Conservation (phyloP, 768 basidiomycete genomes). For the Russula foetens region DNA sequence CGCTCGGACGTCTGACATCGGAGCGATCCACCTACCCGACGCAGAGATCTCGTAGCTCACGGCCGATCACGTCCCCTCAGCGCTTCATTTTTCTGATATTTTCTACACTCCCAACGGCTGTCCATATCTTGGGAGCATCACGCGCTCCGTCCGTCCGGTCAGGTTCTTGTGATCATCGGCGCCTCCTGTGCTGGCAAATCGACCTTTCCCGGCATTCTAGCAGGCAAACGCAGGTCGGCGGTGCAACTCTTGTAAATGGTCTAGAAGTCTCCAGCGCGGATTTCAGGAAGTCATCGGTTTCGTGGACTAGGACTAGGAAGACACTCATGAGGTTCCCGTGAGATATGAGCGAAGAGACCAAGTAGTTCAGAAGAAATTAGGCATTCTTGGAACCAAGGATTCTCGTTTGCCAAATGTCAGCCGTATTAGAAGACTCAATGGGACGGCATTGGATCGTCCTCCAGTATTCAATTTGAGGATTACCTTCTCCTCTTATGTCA, state of each 20-base stretch:
- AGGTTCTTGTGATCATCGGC: slow-evolving; percentile 94
- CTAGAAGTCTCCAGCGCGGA: slow-evolving; percentile 61
- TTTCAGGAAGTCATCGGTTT: slow-evolving; percentile 88
- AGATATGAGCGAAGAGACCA: slow-evolving; percentile 94
- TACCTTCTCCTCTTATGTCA: too few relatives aligned
- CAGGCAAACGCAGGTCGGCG: slow-evolving; percentile 74
- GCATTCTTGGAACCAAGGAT: slow-evolving; percentile 86
- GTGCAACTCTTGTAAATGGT: slow-evolving; percentile 81
- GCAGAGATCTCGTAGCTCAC: slow-evolving; percentile 77
- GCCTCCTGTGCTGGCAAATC: slow-evolving; percentile 96
- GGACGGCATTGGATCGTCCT: slow-evolving; percentile 84
- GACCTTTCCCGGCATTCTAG: slow-evolving; percentile 92
- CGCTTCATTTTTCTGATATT: too few relatives aligned
- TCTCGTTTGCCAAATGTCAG: slow-evolving; percentile 66
- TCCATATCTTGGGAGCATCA: slow-evolving; percentile 67
- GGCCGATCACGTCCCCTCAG: slow-evolving; percentile 91
- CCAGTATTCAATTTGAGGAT: slow-evolving; percentile 94
- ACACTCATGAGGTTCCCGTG: slow-evolving; percentile 85
- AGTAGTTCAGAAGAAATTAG: slow-evolving; percentile 91
- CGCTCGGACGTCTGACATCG: slow-evolving; percentile 56
- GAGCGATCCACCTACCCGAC: slow-evolving; percentile 69
- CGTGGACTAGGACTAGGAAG: slow-evolving; percentile 98
- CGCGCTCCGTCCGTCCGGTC: slow-evolving; percentile 83
- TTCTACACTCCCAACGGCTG: slow-evolving; percentile 66
- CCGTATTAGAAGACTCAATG: slow-evolving; percentile 70